Conservation (phyloP, 2,329 filamentous ascomycete genomes). For the Catunica adiposa region DNA sequence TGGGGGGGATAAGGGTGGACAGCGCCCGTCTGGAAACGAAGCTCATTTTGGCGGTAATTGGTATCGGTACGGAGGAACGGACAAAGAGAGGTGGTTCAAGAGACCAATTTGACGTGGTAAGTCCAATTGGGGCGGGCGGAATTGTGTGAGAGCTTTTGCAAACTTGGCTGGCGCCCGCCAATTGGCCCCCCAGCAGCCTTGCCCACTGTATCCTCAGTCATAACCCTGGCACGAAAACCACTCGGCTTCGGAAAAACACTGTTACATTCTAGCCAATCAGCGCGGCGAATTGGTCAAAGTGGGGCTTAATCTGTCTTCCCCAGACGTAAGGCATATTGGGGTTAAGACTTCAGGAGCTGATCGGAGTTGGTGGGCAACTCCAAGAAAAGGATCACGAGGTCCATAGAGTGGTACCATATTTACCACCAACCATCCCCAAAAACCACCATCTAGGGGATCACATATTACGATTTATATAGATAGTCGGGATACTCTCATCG, state of each 20-base stretch:
- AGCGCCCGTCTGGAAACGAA: slow-evolving; percentile 79
- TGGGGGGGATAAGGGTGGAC: slow-evolving; percentile 97
- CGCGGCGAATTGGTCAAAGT: background rate
- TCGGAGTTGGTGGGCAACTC: background rate
- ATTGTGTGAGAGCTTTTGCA: slow-evolving; percentile 15
- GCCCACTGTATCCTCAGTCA: slow-evolving; percentile 1
- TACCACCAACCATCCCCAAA: no score
- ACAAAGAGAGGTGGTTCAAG: slow-evolving; percentile 14
- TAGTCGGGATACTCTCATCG: background rate
- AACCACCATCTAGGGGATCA: no score
- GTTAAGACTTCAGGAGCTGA: slow-evolving; percentile 2
- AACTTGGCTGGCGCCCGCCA: slow-evolving; percentile 8
- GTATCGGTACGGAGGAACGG: background rate
- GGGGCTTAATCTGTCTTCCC: background rate
- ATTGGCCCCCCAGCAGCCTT: slow-evolving; percentile 13
- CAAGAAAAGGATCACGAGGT: slow-evolving; percentile 7
- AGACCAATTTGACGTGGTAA: slow-evolving; percentile 13
- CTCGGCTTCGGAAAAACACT: slow-evolving; percentile 30
- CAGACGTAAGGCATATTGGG: background rate
- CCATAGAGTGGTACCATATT: background rate
- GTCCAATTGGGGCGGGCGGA: slow-evolving; percentile 12
- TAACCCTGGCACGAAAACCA: slow-evolving; percentile 29
- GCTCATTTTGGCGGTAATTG: slow-evolving; percentile 47
- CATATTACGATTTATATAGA: no score
- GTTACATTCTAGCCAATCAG: slow-evolving; percentile 9